Evolutionary conservation across 768 basidiomycete genomes (phyloP).

Genomic region (Leucocoprinus birnbaumii): DNA sequence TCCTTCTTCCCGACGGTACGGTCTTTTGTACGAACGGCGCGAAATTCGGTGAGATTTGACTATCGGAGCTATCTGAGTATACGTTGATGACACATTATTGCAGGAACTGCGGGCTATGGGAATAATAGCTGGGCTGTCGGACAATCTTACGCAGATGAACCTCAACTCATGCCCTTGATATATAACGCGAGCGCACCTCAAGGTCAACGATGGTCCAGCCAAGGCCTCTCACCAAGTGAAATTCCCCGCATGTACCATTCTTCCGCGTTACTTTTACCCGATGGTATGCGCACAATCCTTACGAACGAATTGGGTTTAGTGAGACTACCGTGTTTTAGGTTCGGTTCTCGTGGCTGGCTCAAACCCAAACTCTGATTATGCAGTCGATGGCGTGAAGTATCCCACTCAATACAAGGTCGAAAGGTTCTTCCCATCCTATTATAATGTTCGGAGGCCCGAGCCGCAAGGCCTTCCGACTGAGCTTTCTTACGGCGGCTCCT

Average conservation of each 20-base stretch:
- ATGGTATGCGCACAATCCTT: constrained; percentile 21
- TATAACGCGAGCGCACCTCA: constrained; percentile 63
- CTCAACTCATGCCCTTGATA: constrained; percentile 63
- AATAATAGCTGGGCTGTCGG: constrained; percentile 49
- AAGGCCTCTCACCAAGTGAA: constrained; percentile 47
- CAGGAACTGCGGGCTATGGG: constrained; percentile 68
- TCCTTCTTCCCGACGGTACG: constrained; percentile 66
- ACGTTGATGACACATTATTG: not conserved
- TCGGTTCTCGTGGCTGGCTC: constrained; percentile 76
- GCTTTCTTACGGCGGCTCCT: constrained; percentile 74
- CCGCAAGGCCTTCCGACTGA: constrained; percentile 50
- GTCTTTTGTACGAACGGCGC: constrained; percentile 71
- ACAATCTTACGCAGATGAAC: constrained; percentile 65
- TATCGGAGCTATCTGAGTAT: not conserved
- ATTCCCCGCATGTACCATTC: constrained; percentile 84
- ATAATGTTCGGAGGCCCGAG: constrained; percentile 50
- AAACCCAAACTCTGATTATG: constrained; percentile 74
- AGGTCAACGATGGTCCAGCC: constrained; percentile 64
- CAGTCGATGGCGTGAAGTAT: constrained; percentile 43
- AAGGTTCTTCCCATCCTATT: constrained; percentile 37
- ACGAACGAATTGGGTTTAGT: too few relatives aligned
- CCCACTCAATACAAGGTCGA: constrained; percentile 48
- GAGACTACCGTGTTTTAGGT: constrained; percentile 33
- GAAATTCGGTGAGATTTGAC: constrained; percentile 41
- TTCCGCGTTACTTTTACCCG: constrained; percentile 59